Evolutionary conservation across 2,329 filamentous ascomycete species (phyloP).

Genomic region (Cryphonectria parasitica): DNA sequence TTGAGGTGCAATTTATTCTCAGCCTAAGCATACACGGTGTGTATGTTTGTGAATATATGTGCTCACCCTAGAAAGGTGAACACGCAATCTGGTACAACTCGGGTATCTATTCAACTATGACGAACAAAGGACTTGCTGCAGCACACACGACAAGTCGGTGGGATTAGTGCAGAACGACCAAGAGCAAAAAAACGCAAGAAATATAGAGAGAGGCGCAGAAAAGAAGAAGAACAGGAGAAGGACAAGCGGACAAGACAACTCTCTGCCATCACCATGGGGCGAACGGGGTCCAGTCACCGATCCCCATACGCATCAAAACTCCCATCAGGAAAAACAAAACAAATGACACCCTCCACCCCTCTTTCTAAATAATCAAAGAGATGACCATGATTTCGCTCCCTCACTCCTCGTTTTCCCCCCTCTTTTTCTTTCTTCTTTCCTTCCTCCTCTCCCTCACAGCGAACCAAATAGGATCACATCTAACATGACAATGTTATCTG

Average conservation of each 20-base stretch:
- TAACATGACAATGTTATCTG: not conserved
- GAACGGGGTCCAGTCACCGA: not conserved
- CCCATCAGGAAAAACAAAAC: not conserved
- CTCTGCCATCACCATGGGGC: not conserved
- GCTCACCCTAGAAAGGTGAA: not conserved
- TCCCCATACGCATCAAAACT: not conserved
- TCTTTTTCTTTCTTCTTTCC: not conserved
- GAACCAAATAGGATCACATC: not conserved
- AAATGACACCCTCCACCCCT: not conserved
- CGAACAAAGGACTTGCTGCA: slow-evolving; percentile 14
- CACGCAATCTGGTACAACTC: slow-evolving; percentile 27
- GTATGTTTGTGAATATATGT: not conserved
- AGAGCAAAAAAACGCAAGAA: slow-evolving; percentile 1
- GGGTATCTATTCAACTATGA: slow-evolving; percentile 31
- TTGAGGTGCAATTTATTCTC: too few species aligned
- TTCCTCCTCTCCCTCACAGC: not conserved
- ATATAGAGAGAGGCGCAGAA: not conserved
- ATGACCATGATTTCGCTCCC: not conserved
- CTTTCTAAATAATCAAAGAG: not conserved
- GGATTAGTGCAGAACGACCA: slow-evolving; percentile 20
- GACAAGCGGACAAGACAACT: too few species aligned
- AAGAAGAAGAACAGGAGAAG: not conserved
- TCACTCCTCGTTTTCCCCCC: not conserved
- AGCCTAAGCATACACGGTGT: not conserved
- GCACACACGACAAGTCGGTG: slow-evolving; percentile 22